Percentiles rank a stretch among this genome's conserved stretches.
Evolutionary conservation across 768 basidiomycete species (phyloP).

Genomic region (Russula sp.): DNA sequence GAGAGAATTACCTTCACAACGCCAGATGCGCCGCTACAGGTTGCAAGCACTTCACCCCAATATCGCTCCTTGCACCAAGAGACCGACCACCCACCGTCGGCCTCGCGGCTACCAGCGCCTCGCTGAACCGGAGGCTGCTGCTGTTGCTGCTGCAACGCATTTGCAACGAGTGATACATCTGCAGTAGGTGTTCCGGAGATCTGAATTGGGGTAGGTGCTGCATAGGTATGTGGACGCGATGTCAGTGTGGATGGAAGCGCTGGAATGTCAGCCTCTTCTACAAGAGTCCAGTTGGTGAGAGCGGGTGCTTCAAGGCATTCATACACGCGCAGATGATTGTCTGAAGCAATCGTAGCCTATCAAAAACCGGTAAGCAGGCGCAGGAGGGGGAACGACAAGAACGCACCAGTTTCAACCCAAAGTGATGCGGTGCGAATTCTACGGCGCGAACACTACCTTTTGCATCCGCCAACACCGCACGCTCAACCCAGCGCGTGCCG

Average conservation of each 20-base stretch:
- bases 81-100: slow-evolving; percentile 87
- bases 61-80: slow-evolving; percentile 96
- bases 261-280: slow-evolving; percentile 70
- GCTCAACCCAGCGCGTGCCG: slow-evolving; percentile 56
- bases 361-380: background rate
- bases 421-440: slow-evolving; percentile 82
- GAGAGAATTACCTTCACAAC: slow-evolving; percentile 55
- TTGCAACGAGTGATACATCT: slow-evolving; percentile 52
- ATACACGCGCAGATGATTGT: slow-evolving; percentile 83
- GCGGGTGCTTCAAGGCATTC: slow-evolving; percentile 77
- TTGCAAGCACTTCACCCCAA: slow-evolving; percentile 89
- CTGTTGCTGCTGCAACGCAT: slow-evolving; percentile 50
- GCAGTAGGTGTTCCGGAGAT: slow-evolving; percentile 42
- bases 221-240: slow-evolving; percentile 45
- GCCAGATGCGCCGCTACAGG: slow-evolving; percentile 62
- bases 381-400: background rate
- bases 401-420: slow-evolving; percentile 77
- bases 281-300: slow-evolving; percentile 65
- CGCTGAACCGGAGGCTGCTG: slow-evolving; percentile 29
- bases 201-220: slow-evolving; percentile 67
- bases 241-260: slow-evolving; percentile 42
- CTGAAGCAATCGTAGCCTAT: slow-evolving; percentile 83
- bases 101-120: slow-evolving; percentile 60
- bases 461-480: slow-evolving; percentile 71
- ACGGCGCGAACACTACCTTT: slow-evolving; percentile 79